Evolutionary conservation across 1,284 basidiomycete genomes (phyloP).

Genomic region (Quambalaria eucalypti): DNA sequence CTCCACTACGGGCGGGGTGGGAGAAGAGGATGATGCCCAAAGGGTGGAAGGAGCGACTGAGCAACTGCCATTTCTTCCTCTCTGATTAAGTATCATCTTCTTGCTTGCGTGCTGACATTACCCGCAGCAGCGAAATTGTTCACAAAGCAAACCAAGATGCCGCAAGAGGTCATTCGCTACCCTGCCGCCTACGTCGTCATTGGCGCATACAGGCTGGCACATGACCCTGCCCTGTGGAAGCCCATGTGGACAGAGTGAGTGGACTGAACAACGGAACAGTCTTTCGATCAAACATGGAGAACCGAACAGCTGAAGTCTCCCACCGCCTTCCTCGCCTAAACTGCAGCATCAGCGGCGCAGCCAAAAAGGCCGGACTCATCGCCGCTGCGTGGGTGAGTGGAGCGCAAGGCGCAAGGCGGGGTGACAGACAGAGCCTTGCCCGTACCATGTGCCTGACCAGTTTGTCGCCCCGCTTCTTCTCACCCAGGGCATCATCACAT

Average conservation of each 20-base stretch:
- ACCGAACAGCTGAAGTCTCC: too few species aligned
- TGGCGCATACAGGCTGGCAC: constrained; percentile 37
- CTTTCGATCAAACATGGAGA: too few species aligned
- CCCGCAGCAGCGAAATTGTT: too few species aligned
- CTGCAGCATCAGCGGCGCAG: constrained; percentile 7
- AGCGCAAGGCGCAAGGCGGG: neutral
- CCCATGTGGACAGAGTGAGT: constrained; percentile 41
- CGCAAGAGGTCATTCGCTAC: constrained; percentile 39
- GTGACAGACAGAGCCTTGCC: neutral
- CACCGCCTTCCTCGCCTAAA: too few species aligned
- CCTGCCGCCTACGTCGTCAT: constrained; percentile 39
- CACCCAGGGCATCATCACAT: constrained; percentile 18
- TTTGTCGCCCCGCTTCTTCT: too few species aligned
- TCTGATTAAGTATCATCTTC: too few species aligned
- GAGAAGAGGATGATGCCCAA: too few species aligned
- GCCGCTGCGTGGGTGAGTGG: constrained; percentile 19
- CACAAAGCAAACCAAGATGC: constrained; percentile 35
- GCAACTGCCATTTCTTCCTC: too few species aligned
- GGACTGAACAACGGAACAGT: neutral
- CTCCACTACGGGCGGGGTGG: too few species aligned
- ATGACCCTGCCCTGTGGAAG: constrained; percentile 33
- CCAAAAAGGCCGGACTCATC: constrained; percentile 23
- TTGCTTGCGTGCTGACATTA: too few species aligned
- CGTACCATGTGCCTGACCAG: too few species aligned
- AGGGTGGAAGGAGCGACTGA: too few species aligned